These are phyloP conservation scores for Arachnopeziza araneosa DNA, from an alignment of 2,329 filamentous ascomycete species.

Conservation along the genomic window DNA sequence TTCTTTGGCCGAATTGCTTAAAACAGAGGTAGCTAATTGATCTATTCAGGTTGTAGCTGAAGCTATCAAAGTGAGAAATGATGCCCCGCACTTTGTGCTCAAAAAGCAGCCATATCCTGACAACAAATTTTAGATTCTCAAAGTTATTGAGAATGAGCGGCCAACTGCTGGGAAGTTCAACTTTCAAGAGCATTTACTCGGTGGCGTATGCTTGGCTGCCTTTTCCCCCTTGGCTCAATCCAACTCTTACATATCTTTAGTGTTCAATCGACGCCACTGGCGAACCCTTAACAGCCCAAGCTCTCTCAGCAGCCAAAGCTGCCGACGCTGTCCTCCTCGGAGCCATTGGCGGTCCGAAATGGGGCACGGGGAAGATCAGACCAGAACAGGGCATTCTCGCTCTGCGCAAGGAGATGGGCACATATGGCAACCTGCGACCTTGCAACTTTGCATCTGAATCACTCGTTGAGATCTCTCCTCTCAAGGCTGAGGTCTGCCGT, in stretches of 20 bases:
- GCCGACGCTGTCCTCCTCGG: conserved; percentile 89
- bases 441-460: conserved; percentile 91
- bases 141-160: conserved; percentile 67
- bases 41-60: conserved; percentile 67
- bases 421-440: conserved; percentile 91
- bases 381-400: conserved; percentile 88
- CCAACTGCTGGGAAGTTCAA: conserved; percentile 73
- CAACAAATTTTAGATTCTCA: conserved; percentile 56
- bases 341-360: conserved; percentile 94
- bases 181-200: conserved; percentile 82
- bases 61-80: conserved; percentile 65
- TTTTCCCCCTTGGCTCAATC: background rate
- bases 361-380: conserved; percentile 81
- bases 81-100: background rate
- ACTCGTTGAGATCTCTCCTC: conserved; percentile 77
- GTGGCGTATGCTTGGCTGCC: conserved; percentile 61
- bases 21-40: conserved; percentile 12
- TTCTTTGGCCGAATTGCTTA: background rate
- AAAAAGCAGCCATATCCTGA: background rate
- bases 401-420: conserved; percentile 88
- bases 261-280: conserved; percentile 83
- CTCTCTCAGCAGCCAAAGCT: conserved; percentile 73
- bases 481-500: conserved; percentile 79
- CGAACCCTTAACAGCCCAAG: conserved; percentile 73
- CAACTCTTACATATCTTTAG: conserved; percentile 39